Evolutionary conservation across 768 basidiomycete genomes (phyloP), one percentile per base, ranked within the genome.

Genomic region (Trametes coccinea): DNA sequence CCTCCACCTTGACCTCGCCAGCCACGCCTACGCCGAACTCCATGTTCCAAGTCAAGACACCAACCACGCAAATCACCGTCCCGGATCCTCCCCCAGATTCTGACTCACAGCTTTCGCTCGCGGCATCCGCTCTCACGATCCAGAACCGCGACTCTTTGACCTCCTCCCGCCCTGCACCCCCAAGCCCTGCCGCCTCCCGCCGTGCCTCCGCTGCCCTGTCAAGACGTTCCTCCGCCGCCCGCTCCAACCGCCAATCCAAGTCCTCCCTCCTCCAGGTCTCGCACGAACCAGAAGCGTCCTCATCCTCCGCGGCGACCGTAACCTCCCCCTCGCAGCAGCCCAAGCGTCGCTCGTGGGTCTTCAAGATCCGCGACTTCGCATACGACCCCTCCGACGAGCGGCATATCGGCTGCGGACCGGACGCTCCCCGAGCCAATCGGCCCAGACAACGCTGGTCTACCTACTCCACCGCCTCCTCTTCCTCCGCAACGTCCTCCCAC

Each of bases 341-440:
- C 13, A 64, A 64, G 48, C 68, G 60, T 4, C 64, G 60, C 29
- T 64, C 67, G 40, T 41, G 54, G 4, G 61, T 76, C 11, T 75
- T 82, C 67, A 77, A 77, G 56, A 80, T 84, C 30, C 79, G 82
- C n/a, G 82, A 84, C 67, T 84, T 75, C 63, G 82, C 76, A 10
- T 84, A 76, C 64, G 62, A 75, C 22, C 56, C 67, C 2, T 50
- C 71, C 5, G 83, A 84, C 70, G 72, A 69, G 14, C 77, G 82
- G 6, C 82, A 82, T 67, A 63, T 68, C 5, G 81, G 81, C 8
- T 63, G 64, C 2, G 82, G 81, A 10, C 67, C 76, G 10, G 70
- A 78, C 47, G 76, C 87, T 67, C 93, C 90, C 0, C 90, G 88
- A 59, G 87, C 85, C 63, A 95, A 93, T 3, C 69, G 22, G 50